phyloP scores from a whole-genome alignment of 805 yeast genomes.

The Teunomyces lycoperdinae region DNA sequence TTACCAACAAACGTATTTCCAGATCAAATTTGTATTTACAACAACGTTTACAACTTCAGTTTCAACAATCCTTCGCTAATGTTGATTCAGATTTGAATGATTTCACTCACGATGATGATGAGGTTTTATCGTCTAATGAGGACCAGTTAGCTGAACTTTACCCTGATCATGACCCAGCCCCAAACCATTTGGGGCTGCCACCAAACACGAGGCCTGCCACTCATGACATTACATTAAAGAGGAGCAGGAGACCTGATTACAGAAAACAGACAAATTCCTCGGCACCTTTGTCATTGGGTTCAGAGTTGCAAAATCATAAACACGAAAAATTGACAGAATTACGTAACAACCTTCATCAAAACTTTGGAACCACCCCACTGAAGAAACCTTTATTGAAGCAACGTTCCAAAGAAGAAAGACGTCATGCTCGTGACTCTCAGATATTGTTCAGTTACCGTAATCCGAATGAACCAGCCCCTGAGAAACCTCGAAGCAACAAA shows the following conservation, averaged over 20 bases:
- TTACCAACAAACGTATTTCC: slow-evolving; percentile 1
- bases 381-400: slow-evolving; percentile 5
- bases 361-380: slow-evolving; percentile 5
- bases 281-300: slow-evolving; percentile 15
- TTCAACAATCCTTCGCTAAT: slow-evolving; percentile 12
- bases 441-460: slow-evolving; percentile 33
- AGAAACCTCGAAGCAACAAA: not conserved
- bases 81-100: slow-evolving; percentile 45
- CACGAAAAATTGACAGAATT: slow-evolving; percentile 25
- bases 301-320: slow-evolving; percentile 22
- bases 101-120: not conserved
- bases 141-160: not conserved
- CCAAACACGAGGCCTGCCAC: not conserved
- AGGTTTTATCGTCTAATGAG: not conserved
- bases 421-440: slow-evolving; percentile 31
- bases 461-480: slow-evolving; percentile 15
- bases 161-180: not conserved
- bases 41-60: slow-evolving; percentile 16
- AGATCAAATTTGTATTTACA: slow-evolving; percentile 12
- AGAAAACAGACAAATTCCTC: slow-evolving; percentile 24
- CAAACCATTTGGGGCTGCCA: not conserved
- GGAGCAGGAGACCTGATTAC: slow-evolving; percentile 41
- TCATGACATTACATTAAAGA: slow-evolving; percentile 28
- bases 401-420: slow-evolving; percentile 4
- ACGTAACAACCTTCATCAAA: slow-evolving; percentile 15